Conservation (phyloP, 2,329 filamentous ascomycete species). For the Septoria petroselini region DNA sequence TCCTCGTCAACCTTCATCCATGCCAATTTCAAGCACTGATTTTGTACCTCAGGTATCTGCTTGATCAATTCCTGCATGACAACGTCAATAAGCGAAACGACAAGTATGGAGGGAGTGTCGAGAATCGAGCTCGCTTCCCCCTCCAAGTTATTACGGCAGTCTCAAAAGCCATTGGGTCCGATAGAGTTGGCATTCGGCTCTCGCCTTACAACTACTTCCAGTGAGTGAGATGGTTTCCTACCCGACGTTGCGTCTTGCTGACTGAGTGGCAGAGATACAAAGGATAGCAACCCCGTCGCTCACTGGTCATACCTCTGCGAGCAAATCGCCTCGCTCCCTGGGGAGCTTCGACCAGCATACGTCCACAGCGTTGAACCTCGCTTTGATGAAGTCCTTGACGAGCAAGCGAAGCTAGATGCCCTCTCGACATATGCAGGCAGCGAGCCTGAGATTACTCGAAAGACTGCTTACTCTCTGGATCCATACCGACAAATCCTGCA, state of each 20-base stretch:
- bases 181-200: conserved; percentile 56
- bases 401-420: conserved; percentile 29
- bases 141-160: conserved; percentile 53
- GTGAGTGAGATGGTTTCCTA: too few species aligned
- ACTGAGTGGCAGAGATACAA: conserved; percentile 41
- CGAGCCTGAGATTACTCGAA: conserved; percentile 33
- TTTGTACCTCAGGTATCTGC: conserved; percentile 48
- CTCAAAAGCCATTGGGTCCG: conserved; percentile 50
- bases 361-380: conserved; percentile 60
- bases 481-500: conserved; percentile 28
- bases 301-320: conserved; percentile 59
- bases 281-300: conserved; percentile 57
- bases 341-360: conserved; percentile 54
- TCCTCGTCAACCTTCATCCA: too few species aligned
- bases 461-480: conserved; percentile 23
- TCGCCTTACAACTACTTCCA: conserved; percentile 62
- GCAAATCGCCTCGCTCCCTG: conserved; percentile 40
- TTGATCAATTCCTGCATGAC: conserved; percentile 63
- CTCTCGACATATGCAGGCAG: conserved; percentile 19
- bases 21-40: too few species aligned
- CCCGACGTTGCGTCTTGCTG: too few species aligned
- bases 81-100: conserved; percentile 53
- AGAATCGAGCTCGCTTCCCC: conserved; percentile 50
- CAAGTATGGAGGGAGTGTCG: conserved; percentile 43
- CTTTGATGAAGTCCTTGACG: conserved; percentile 41